These are phyloP conservation scores for Pseudomonodictys pantanalensis DNA, from an alignment of 495 filamentous ascomycete species.

Conservation along the genomic window DNA sequence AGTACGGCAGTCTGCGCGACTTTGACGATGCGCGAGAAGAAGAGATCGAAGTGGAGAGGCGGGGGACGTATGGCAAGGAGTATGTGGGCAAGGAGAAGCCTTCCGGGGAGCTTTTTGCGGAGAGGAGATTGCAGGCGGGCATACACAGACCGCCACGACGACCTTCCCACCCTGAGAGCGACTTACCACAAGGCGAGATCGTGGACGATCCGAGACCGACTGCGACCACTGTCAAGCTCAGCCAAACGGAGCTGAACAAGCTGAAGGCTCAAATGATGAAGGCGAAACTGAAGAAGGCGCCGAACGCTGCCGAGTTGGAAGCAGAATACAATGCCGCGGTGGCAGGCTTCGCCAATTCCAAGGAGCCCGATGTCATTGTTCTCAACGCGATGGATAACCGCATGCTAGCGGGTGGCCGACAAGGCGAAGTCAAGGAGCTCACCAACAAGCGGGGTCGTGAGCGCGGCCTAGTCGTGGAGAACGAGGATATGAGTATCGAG, in stretches of 20 bases:
- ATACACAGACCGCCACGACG: slow-evolving; percentile 40
- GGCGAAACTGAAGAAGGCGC: slow-evolving; percentile 73
- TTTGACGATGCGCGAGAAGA: slow-evolving; percentile 96
- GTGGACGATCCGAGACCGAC: slow-evolving; percentile 46
- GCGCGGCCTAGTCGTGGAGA: slow-evolving; percentile 76
- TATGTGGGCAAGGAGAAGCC: slow-evolving; percentile 88
- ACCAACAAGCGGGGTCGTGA: slow-evolving; percentile 76
- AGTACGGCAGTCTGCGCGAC: slow-evolving; percentile 75
- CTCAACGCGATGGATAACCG: slow-evolving; percentile 85
- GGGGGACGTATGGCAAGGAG: slow-evolving; percentile 77
- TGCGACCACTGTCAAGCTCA: slow-evolving; percentile 51
- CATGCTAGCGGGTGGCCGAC: slow-evolving; percentile 71
- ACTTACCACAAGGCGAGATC: slow-evolving; percentile 48
- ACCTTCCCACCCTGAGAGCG: slow-evolving; percentile 44
- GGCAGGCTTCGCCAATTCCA: slow-evolving; percentile 55
- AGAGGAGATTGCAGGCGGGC: slow-evolving; percentile 60
- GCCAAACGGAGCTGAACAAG: slow-evolving; percentile 79
- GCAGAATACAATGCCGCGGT: slow-evolving; percentile 75
- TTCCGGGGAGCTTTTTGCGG: slow-evolving; percentile 78
- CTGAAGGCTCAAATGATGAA: slow-evolving; percentile 92
- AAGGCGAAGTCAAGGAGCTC: slow-evolving; percentile 70
- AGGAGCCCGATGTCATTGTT: slow-evolving; percentile 67
- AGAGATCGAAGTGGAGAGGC: slow-evolving; percentile 83
- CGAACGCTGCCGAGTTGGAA: slow-evolving; percentile 76
- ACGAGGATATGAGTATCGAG: slow-evolving; percentile 92